phyloP scores from a whole-genome alignment of 2,329 filamentous ascomycete genomes.

The Penicillium sp. region DNA sequence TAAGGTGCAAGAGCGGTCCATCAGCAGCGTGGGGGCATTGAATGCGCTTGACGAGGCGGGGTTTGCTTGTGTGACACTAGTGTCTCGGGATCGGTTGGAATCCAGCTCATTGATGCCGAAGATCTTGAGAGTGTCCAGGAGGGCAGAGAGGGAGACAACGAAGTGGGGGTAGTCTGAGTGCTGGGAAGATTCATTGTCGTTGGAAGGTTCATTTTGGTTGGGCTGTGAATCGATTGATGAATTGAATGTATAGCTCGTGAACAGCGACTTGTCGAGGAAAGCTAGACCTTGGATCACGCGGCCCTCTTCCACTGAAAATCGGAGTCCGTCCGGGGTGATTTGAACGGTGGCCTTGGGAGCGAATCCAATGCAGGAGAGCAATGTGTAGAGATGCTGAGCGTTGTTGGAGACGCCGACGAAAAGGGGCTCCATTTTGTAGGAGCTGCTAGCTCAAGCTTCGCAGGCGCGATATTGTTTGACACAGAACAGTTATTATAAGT shows the following conservation, averaged over 20 bases:
- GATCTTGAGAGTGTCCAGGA: slow-evolving; percentile 93
- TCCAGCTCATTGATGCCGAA: slow-evolving; percentile 74
- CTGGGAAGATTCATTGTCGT: slow-evolving; percentile 42
- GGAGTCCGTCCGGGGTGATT: slow-evolving; percentile 80
- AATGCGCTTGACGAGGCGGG: slow-evolving; percentile 68
- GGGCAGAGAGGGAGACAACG: slow-evolving; percentile 79
- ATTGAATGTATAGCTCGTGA: slow-evolving; percentile 79
- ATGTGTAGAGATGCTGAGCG: slow-evolving; percentile 60
- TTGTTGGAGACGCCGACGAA: slow-evolving; percentile 65
- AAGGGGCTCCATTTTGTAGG: slow-evolving; percentile 42
- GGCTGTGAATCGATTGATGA: slow-evolving; percentile 32
- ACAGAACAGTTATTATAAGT: slow-evolving; percentile 3
- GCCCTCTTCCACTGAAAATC: slow-evolving; percentile 84
- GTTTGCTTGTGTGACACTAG: slow-evolving; percentile 33
- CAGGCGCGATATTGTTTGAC: slow-evolving; percentile 1
- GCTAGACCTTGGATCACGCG: slow-evolving; percentile 88
- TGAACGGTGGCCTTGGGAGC: slow-evolving; percentile 64
- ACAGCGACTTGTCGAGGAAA: slow-evolving; percentile 85
- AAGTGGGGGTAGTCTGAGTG: slow-evolving; percentile 64
- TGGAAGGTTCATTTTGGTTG: slow-evolving; percentile 17
- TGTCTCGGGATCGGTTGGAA: slow-evolving; percentile 25
- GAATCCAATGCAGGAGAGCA: slow-evolving; percentile 65
- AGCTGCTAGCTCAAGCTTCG: slow-evolving; percentile 4
- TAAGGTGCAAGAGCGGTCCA: slow-evolving; percentile 82
- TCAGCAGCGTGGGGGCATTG: slow-evolving; percentile 76